phyloP scores from a whole-genome alignment of 2,329 filamentous ascomycete genomes.

The Pseudogymnoascus sp. region DNA sequence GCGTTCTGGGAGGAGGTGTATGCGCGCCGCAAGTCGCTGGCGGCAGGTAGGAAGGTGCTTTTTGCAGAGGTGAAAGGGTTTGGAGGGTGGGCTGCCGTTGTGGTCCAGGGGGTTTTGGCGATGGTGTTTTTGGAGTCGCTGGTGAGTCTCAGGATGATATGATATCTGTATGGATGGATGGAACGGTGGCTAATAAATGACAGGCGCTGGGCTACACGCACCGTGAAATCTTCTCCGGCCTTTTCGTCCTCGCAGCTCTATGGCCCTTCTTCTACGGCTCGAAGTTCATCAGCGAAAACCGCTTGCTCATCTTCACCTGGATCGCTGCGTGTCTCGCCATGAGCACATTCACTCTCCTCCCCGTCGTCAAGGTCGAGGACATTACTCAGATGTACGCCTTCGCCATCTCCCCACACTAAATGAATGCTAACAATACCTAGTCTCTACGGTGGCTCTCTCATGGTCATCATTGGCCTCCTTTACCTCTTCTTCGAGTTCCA shows the following conservation, averaged over 20 bases:
- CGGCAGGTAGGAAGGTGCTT: constrained; percentile 56
- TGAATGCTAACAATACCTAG: constrained; percentile 34
- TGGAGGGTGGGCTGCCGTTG: constrained; percentile 48
- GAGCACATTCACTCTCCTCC: constrained; percentile 84
- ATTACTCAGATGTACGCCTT: constrained; percentile 59
- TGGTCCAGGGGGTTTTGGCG: constrained; percentile 57
- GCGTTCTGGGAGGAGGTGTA: constrained; percentile 96
- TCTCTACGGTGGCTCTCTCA: constrained; percentile 65
- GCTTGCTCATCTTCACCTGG: constrained; percentile 61
- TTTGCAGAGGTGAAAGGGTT: constrained; percentile 60
- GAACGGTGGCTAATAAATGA: constrained; percentile 12
- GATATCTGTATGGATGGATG: not conserved
- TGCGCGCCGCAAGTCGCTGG: constrained; percentile 62
- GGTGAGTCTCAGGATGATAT: constrained; percentile 36
- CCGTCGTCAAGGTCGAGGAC: constrained; percentile 77
- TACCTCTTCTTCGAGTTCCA: constrained; percentile 73
- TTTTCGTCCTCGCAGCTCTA: constrained; percentile 66
- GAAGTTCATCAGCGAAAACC: constrained; percentile 61
- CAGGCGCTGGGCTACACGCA: constrained; percentile 89
- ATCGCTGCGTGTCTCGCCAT: constrained; percentile 67
- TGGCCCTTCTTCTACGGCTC: constrained; percentile 73
- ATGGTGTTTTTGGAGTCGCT: constrained; percentile 71
- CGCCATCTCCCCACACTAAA: not conserved
- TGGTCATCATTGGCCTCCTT: constrained; percentile 64
- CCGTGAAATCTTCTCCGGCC: constrained; percentile 73